Base-by-base conservation (phyloP, 805 yeast genomes). In the Grigorovia humatica region DNA sequence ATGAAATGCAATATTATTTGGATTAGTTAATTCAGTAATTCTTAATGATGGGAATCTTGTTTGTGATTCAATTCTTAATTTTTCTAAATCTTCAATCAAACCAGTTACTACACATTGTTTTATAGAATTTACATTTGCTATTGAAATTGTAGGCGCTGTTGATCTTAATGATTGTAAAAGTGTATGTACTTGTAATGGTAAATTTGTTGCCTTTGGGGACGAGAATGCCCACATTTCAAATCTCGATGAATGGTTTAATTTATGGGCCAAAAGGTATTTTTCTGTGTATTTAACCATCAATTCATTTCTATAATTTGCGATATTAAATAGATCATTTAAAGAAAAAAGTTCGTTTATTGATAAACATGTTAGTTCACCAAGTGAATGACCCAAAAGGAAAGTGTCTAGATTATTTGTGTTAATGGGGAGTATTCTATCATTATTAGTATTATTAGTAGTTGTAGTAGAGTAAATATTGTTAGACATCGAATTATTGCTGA, bases 51-150 rank as follows among this genome's bases (percentile, higher is more conserved):
- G 63, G 40, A 64, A 57, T 17, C 53, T 54, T 12, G 49, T 43
- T 43, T 59, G 63, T 44, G 59, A 51, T 44, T 58, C 63, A 7
- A 57, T 55, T 46, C 64, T 51, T 44, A 62, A 47, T 18, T 55
- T 57, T 40, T 63, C 66, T 23, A 65, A 48, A 44, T 64, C 68
- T 15, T 58, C 60, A 6, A 54, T 57, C 5, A 61, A 51, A 17
- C 69, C 70, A 8, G 69, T 65, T 2, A 66, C 63, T 1, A 67
- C 70, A 50, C 68, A 62, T 49, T 66, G 69, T 51, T 63, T 62
- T 27, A 54, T 53, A 2, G 67, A 59, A 48, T 67, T 67, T 27
- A 63, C 62, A 51, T 67, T 67, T 2, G 69, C 69, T 13, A 67
- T 60, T 7, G 62, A 56, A 1, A 65, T 58, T 4, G 64, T 57